phyloP scores from a whole-genome alignment of 768 basidiomycete genomes.

The Megacollybia marginata region DNA sequence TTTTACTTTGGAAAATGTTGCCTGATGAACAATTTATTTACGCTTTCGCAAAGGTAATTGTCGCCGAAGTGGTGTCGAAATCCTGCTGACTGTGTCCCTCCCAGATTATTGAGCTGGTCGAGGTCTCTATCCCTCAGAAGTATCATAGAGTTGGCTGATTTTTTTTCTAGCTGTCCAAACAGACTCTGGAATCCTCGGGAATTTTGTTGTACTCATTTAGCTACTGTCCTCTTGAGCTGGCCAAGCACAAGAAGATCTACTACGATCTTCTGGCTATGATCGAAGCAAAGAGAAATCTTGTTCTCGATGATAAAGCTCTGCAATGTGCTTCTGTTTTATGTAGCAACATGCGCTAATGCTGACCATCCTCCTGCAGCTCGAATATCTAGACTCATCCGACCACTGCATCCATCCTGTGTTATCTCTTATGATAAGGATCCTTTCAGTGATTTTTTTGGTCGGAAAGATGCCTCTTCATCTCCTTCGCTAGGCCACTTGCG shows the following conservation, averaged over 20 bases:
- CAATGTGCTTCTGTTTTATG: too few species aligned
- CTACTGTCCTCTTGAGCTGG: slow-evolving; percentile 30
- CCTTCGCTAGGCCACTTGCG: too few species aligned
- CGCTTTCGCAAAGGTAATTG: background rate
- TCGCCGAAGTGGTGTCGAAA: background rate
- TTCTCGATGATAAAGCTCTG: background rate
- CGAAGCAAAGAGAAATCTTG: slow-evolving; percentile 22
- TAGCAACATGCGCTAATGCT: background rate
- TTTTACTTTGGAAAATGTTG: background rate
- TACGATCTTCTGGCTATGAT: slow-evolving; percentile 38
- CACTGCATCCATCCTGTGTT: background rate
- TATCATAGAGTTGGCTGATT: background rate
- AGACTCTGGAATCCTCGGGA: slow-evolving; percentile 34
- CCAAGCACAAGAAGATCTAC: slow-evolving; percentile 40
- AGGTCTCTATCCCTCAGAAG: slow-evolving; percentile 20
- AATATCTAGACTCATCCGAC: background rate
- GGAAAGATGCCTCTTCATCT: slow-evolving; percentile 5
- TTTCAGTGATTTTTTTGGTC: background rate
- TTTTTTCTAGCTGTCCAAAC: slow-evolving; percentile 33
- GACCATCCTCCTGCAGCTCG: background rate
- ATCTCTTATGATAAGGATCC: slow-evolving; percentile 4
- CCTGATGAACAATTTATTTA: background rate
- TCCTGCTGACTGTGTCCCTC: background rate
- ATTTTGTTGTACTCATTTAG: slow-evolving; percentile 39
- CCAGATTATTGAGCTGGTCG: slow-evolving; percentile 42